Conservation (phyloP, 176 grass and related monocot species). For the Oryza glaberrima region DNA sequence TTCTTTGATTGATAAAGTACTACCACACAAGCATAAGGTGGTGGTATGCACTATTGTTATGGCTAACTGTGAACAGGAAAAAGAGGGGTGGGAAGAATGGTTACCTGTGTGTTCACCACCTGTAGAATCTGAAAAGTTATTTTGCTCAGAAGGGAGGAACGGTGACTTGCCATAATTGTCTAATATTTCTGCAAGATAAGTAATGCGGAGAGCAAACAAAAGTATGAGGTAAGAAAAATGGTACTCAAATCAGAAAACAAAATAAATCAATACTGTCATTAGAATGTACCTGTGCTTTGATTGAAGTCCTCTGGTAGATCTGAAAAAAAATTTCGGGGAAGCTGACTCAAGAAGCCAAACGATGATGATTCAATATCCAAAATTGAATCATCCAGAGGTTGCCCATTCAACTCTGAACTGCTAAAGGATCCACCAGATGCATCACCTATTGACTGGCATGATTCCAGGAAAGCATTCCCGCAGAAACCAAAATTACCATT, state of each 20-base stretch:
- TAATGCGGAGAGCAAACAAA: constrained; percentile 5
- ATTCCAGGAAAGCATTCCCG: constrained; percentile 76
- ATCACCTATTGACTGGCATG: constrained; percentile 78
- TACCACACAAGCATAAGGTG: neutral
- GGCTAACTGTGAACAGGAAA: constrained; percentile 8
- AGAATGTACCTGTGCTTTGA: constrained; percentile 71
- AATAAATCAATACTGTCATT: neutral
- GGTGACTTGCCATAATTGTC: constrained; percentile 79
- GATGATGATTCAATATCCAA: constrained; percentile 80
- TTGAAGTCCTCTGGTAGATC: constrained; percentile 88
- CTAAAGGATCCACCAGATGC: constrained; percentile 88
- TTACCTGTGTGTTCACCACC: constrained; percentile 65
- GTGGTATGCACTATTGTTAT: constrained; percentile 2
- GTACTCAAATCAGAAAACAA: neutral
- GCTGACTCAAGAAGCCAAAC: constrained; percentile 81
- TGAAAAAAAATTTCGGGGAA: constrained; percentile 89
- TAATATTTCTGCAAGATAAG: constrained; percentile 63
- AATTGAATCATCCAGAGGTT: constrained; percentile 72
- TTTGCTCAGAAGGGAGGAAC: constrained; percentile 70
- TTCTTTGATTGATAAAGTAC: neutral
- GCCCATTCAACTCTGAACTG: constrained; percentile 87
- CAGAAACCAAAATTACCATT: constrained; percentile 87
- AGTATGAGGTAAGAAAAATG: neutral
- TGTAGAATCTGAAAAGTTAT: constrained; percentile 85
- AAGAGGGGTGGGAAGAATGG: neutral